These are phyloP conservation scores for Echites panduratus DNA, from an alignment of 257 asterid genomes.

Conservation along the genomic window DNA sequence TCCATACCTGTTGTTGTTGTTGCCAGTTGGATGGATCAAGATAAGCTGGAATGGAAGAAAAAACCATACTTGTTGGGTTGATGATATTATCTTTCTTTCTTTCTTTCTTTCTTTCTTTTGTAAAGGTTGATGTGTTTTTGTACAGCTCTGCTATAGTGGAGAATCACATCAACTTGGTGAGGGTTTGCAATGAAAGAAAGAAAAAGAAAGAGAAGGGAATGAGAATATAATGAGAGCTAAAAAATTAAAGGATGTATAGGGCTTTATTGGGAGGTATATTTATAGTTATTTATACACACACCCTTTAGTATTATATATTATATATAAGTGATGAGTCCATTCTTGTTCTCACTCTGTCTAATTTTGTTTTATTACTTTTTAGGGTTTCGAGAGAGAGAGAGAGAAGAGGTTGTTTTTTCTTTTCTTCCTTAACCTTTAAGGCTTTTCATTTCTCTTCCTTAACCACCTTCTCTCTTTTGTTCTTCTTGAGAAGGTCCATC, in stretches of 20 bases:
- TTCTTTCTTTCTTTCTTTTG: slow-evolving; percentile 80
- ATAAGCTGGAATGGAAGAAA: slow-evolving; percentile 89
- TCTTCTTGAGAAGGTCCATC: background rate
- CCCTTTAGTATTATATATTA: slow-evolving; percentile 2
- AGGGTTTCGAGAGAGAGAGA: slow-evolving; percentile 43
- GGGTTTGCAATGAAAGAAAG: slow-evolving; percentile 31
- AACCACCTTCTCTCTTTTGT: background rate
- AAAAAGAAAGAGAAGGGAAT: slow-evolving; percentile 51
- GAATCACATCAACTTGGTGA: slow-evolving; percentile 73
- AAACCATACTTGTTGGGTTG: slow-evolving; percentile 62
- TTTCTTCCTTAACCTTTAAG: slow-evolving; percentile 76
- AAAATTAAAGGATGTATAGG: slow-evolving; percentile 65
- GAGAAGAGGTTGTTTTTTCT: background rate
- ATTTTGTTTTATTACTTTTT: slow-evolving; percentile 67
- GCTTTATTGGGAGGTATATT: slow-evolving; percentile 56
- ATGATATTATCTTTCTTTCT: slow-evolving; percentile 51
- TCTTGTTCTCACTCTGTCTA: slow-evolving; percentile 64
- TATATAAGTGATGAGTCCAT: slow-evolving; percentile 21
- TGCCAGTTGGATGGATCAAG: slow-evolving; percentile 99
- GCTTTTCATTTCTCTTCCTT: slow-evolving; percentile 50
- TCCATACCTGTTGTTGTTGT: slow-evolving; percentile 41
- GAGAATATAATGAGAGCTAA: slow-evolving; percentile 82
- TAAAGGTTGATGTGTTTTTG: slow-evolving; percentile 62
- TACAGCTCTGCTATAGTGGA: slow-evolving; percentile 53
- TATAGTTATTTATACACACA: slow-evolving; percentile 14